Evolutionary conservation across 495 filamentous ascomycete genomes (phyloP), one percentile per base, ranked within the genome.

Genomic region (Evansstolkia leycettana): DNA sequence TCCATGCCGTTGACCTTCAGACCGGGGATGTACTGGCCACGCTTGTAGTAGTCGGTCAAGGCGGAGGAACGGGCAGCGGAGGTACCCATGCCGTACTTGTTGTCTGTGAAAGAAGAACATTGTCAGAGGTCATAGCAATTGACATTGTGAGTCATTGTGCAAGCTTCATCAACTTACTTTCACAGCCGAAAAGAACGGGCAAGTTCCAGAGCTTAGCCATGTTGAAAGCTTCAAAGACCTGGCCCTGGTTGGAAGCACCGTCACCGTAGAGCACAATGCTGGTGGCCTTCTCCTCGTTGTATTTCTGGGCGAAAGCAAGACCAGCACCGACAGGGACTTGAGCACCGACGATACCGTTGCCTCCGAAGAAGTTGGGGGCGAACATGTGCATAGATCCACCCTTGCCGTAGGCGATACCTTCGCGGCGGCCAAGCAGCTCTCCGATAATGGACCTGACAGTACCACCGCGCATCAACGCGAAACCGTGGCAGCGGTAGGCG

Each of bases 311-410:
- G 48, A 98, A 98, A 44, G 85, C 90, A 37, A 98, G 76, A 52
- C 90, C 90, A 39, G 92, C 89, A 60, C 90, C 90, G 40, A 98
- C 87, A 37, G 90, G 92, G 24, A 98, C 90, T 70, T 98, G 90
- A 43, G 90, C 90, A 62, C 90, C 90, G 57, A 98, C 90, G 47
- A 98, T 98, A 64, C 90, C 90, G 62, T 98, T 98, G 48, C 90
- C 90, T 53, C 90, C 90, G 55, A 86, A 98, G 73, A 98, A 98
- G 43, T 87, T 86, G 60, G 84, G 84, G 49, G 88, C 70, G 72
- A 98, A 98, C 90, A 98, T 98, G 72, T 98, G 90, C 90, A 98
- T 98, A 38, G 84, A 93, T 45, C 90, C 90, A 52, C 90, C 90
- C 73, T 98, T 98, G 53, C 90, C 90, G 70, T 93, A 89, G 37